Evolutionary conservation across 2,329 filamentous ascomycete species (phyloP), one percentile per base, ranked within the genome.

Genomic region (Lecanoromycetidae sp.): DNA sequence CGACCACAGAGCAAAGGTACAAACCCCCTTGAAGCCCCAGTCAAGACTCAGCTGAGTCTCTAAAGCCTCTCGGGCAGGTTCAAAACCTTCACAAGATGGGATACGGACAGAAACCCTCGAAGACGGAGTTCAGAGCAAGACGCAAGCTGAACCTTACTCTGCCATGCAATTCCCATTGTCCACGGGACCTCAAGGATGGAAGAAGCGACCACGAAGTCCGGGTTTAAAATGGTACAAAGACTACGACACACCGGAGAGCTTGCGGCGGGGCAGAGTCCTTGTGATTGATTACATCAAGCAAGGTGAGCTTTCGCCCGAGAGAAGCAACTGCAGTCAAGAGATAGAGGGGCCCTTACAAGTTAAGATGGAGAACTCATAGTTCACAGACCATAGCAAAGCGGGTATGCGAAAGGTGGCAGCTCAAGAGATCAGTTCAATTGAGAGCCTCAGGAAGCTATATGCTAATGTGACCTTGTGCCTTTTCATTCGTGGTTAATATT

Each of bases 281-380:
- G 62, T 75, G 46, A 68, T 75, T 34, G 71, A 75, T 56, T 74
- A 72, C 56, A 60, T 71, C 37, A 60, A 58, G 26, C 58, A 57
- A 44, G 60, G 60, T 61, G 52, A 33, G 46, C 47, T n/a, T 29
- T 37, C 22, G 9, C 29, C 23, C 33, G n/a, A n/a, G n/a, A 35
- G 3, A 27, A 4, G n/a, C n/a, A 7, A 35, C 13, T 10, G 6
- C 8, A 27, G 7, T 15, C 10, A 5, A 35, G 30, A 35, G 23
- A 2, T 22, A 26, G 5, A 23, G 35, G 3, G 22, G 8, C 20
- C 9, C 9, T 27, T 9, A 27, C 26, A 15, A n/a, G 32, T 22
- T 13, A 33, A 44, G n/a, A n/a, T n/a, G n/a, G n/a, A n/a, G n/a
- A 13, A 33, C 12, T 15, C 12, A 44, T 46, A 7, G 40, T 19